phyloP scores from a whole-genome alignment of 2,329 filamentous ascomycete species.

The Escovopsis sp. region DNA sequence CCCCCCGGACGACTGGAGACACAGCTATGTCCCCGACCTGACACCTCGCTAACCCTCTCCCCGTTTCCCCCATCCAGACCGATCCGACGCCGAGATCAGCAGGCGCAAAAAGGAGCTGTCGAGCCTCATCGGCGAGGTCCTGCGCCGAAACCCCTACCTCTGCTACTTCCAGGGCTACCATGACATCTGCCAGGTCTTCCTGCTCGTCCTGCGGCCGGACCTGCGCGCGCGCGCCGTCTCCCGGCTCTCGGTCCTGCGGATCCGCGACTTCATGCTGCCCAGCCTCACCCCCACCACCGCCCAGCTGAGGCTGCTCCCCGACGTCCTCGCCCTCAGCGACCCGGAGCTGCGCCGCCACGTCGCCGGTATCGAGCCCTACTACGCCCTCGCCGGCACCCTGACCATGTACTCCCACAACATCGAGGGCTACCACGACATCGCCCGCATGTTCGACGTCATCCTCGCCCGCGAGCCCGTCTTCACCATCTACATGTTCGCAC shows the following conservation, averaged over 20 bases:
- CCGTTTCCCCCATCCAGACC: conserved; percentile 31
- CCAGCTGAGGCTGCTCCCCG: conserved; percentile 77
- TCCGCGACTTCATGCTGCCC: conserved; percentile 96
- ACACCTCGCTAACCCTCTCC: background rate
- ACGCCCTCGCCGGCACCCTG: conserved; percentile 81
- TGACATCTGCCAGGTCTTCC: conserved; percentile 91
- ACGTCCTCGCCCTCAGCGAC: conserved; percentile 62
- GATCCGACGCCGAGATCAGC: conserved; percentile 53
- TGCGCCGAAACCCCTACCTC: conserved; percentile 68
- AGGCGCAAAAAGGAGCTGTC: conserved; percentile 63
- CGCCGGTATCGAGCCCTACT: conserved; percentile 71
- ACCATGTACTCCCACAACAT: conserved; percentile 97
- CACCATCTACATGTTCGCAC: conserved; percentile 80
- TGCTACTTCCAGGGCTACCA: conserved; percentile 98
- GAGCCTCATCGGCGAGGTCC: conserved; percentile 62
- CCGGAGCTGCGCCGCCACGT: conserved; percentile 59
- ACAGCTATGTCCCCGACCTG: background rate
- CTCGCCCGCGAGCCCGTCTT: conserved; percentile 79
- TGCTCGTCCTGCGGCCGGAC: conserved; percentile 56
- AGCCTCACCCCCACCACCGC: conserved; percentile 65
- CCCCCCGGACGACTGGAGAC: background rate
- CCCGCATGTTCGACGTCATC: conserved; percentile 83
- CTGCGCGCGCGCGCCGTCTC: conserved; percentile 50
- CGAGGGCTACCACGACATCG: conserved; percentile 74
- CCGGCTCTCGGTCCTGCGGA: conserved; percentile 76